These are phyloP conservation scores for Cytospora paraplurivora DNA, from an alignment of 2,329 filamentous ascomycete species.

Conservation along the genomic window DNA sequence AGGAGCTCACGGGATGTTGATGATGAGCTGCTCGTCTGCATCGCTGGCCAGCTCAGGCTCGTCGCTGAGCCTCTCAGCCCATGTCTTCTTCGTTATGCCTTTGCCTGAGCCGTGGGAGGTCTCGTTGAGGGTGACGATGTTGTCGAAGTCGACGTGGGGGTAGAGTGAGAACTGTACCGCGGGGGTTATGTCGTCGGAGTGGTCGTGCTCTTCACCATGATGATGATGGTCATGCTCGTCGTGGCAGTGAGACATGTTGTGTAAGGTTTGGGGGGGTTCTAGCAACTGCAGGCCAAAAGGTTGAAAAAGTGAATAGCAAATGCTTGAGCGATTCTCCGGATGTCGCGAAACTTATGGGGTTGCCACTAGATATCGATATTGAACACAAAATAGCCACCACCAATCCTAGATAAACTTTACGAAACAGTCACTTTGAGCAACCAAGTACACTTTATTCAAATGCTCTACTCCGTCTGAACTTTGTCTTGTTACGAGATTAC, in stretches of 20 bases:
- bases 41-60: constrained; percentile 81
- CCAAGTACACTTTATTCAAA: not conserved
- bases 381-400: not conserved
- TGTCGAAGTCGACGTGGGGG: constrained; percentile 86
- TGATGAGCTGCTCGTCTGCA: constrained; percentile 89
- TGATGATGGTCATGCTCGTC: constrained; percentile 50
- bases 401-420: too few species aligned
- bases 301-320: constrained; percentile 24
- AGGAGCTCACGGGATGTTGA: constrained; percentile 77
- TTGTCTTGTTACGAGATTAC: not conserved
- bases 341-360: not conserved
- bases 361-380: not conserved
- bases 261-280: not conserved
- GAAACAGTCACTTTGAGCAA: not conserved
- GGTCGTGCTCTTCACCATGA: constrained; percentile 71
- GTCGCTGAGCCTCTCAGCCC: constrained; percentile 73
- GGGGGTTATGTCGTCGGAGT: constrained; percentile 88
- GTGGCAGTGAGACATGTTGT: constrained; percentile 38
- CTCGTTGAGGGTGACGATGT: constrained; percentile 85
- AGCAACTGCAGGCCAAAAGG: not conserved
- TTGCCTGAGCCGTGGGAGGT: constrained; percentile 66
- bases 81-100: constrained; percentile 84
- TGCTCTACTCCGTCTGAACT: not conserved
- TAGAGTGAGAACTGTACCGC: constrained; percentile 90
- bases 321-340: not conserved